Base-by-base conservation (phyloP, 169 alveolate genomes). In the Cystoisospora suis region DNA sequence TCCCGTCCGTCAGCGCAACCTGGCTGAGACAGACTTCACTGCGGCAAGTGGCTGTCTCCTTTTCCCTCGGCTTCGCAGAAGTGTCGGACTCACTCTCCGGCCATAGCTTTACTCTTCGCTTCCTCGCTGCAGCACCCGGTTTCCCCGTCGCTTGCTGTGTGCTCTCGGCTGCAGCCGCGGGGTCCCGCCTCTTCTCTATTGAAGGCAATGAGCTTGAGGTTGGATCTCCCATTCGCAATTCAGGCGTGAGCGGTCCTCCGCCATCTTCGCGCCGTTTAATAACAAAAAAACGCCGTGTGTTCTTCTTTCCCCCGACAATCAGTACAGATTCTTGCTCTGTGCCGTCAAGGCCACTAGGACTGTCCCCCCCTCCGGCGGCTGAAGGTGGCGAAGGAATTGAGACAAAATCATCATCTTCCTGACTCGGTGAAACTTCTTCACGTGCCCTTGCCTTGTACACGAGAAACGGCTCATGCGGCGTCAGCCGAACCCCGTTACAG, bases 381-480 rank as follows among this genome's bases (percentile, higher is more conserved):
- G 77, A 12, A n/a, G 77, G 77, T 15, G 77, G 77, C n/a, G 36
- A 12, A 65, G 77, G 77, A 65, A 65, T 65, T 15, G 0, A 1
- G n/a, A n/a, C n/a, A n/a, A n/a, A n/a, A n/a, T n/a, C n/a, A 15
- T 53, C 23, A 12, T 53, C 65, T 53, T 53, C 65, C 65, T 53
- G 29, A 53, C 23, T 53, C 65, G 23, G 29, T 23, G 23, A 53
- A 12, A 23, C 29, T 23, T 12, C 23, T 53, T 12, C 23, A 15
- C 29, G 65, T 29, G 83, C 83, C 34, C 42, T n/a, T 12, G 83
- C 83, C 27, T 17, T 9, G 83, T 72, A 72, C 56, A 72, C 53
- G 20, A 38, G 45, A 53, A 38, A 72, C 29, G 83, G 83, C 83
- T 38, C 83, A 36, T 38, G 56, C 12, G 83, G 83, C 56, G 36